Base-by-base conservation (phyloP, 2,329 filamentous ascomycete species). In the Cercospora beticola region DNA sequence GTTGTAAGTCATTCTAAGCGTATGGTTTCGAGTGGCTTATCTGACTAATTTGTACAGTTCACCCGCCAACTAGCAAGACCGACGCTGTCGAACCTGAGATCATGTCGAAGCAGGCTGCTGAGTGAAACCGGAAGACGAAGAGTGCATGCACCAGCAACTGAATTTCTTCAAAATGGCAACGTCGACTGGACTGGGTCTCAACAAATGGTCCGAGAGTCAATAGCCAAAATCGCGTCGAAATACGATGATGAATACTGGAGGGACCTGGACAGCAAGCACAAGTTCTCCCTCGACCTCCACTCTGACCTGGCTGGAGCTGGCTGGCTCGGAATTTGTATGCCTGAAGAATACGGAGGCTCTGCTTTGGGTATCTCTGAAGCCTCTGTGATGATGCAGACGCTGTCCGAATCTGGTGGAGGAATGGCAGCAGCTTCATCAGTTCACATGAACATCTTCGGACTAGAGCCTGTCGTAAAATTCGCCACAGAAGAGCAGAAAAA, bases 371-470 rank as follows among this genome's bases (percentile, higher is more conserved):
- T 79, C 56, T 75, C 79, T 2, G 82, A 83, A 71, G 82, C 82
- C 0, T 79, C 81, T 0, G 76, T 82, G 3, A 83, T 83, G 82
- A 82, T 84, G 81, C 82, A 83, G 67, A 84, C 82, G 3, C 81
- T 84, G 18, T 78, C 82, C 1, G 82, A 83, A 72, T 79, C 76
- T 1, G 82, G 82, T 0, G 82, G 78, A 5, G 82, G 82, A 1
- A 81, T 82, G 75, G 79, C 80, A 0, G 82, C 77, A 5, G 79
- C 80, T 1, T 81, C 78, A 7, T 79, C 80, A 0, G 79, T 84
- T 12, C 82, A 84, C 63, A 83, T 83, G 81, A 84, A 84, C 64
- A 83, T 84, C 31, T 84, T 83, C 67, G 82, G 81, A 0, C 71
- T 83, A 2, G 81, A 81, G 58, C 82, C 82, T 0, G 81, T 84